Evolutionary conservation across 108 stramenopile species (phyloP).

Genomic region (Schizochytrium sp.): DNA sequence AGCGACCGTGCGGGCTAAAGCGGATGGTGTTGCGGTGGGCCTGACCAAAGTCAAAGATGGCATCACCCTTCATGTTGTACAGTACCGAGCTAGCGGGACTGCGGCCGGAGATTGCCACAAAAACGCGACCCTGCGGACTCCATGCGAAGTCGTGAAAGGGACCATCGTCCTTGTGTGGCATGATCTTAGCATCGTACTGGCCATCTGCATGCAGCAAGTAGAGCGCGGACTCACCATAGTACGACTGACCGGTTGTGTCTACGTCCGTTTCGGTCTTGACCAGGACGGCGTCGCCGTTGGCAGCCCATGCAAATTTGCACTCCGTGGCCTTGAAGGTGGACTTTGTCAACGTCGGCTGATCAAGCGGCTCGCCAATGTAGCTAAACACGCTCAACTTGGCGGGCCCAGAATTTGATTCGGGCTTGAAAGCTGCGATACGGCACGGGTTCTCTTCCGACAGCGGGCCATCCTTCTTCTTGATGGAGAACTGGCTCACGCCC

Average conservation of each 20-base stretch:
- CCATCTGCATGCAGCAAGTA: constrained; percentile 42
- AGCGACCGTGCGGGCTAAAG: constrained; percentile 80
- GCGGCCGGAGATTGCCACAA: constrained; percentile 41
- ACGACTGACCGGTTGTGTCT: constrained; percentile 41
- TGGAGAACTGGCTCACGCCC: constrained; percentile 4
- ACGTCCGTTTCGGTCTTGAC: constrained; percentile 44
- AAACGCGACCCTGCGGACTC: constrained; percentile 32
- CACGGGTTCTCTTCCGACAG: not conserved
- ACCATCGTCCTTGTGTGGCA: constrained; percentile 36
- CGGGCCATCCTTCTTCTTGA: not conserved
- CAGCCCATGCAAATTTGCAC: not conserved
- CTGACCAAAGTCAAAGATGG: constrained; percentile 82
- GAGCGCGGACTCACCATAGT: constrained; percentile 48
- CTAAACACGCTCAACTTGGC: not conserved
- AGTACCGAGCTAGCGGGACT: constrained; percentile 46
- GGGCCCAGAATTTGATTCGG: not conserved
- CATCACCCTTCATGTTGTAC: constrained; percentile 78
- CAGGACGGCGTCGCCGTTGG: constrained; percentile 17
- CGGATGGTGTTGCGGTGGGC: constrained; percentile 80
- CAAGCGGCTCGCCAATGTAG: not conserved
- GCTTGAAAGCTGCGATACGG: not conserved
- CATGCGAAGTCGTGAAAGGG: constrained; percentile 42
- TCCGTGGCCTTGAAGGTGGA: not conserved
- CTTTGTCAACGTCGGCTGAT: not conserved
- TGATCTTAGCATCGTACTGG: constrained; percentile 29